Evolutionary conservation across 108 stramenopile genomes (phyloP), one percentile per base, ranked within the genome.

Genomic region (Aurantiochytrium sp.): DNA sequence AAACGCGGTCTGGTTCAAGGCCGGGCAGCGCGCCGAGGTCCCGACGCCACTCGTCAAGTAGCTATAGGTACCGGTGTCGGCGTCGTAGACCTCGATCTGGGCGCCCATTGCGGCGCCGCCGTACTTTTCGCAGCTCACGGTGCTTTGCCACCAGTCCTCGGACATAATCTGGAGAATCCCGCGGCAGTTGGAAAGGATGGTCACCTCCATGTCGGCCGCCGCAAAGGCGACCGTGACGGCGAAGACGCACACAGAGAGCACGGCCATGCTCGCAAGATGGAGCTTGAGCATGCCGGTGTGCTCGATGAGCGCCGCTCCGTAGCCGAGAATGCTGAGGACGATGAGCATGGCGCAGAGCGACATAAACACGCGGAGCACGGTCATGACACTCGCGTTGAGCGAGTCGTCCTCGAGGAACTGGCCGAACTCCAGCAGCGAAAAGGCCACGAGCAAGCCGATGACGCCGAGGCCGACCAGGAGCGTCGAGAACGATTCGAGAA

Each of bases 101-200:
- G 73, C 73, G 27, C 73, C 73, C 73, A 81, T 81, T 12, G 73
- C 73, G 6, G 73, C 36, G 39, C 73, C 73, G 6, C 73, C 73
- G 73, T 81, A 81, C 45, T 81, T 81, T 22, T 22, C 45, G 45
- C 73, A 81, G 39, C 36, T 24, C 3, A 81, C 73, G 12, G 39
- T 42, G 73, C 42, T 48, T 6, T 81, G 21, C 73, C 73, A 81
- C 73, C 73, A 81, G 15, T 81, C 73, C 30, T 81, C 45, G 0
- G 39, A 12, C 73, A 81, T 81, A 30, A 81, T 48, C 32, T 81
- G 73, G 6, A 81, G 17, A 10, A 81, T 81, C 6, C 42, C 1
- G 50, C 73, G 39, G 45, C 73, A 81, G 24, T 48, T 48, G 30
- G 21, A 27, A 24, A 48, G 39, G 30, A 81, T 81, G 42, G 32